Evolutionary conservation across 768 basidiomycete species (phyloP).

Genomic region (Amanita muscaria): DNA sequence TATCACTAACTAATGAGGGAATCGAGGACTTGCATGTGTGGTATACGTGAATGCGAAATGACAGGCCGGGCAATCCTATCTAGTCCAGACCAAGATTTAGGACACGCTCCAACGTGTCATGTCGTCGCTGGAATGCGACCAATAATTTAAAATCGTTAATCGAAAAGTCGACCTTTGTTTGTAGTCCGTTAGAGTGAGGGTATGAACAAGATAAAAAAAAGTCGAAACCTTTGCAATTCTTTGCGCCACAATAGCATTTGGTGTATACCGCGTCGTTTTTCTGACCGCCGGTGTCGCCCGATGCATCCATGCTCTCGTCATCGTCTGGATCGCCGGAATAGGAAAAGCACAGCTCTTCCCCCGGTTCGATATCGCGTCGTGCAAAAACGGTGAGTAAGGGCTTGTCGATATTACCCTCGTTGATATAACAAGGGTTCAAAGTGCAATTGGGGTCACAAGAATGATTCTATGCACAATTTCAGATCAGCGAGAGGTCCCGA

Average conservation of each 20-base stretch:
- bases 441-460: constrained; percentile 82
- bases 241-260: constrained; percentile 42
- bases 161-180: constrained; percentile 4
- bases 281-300: constrained; percentile 6
- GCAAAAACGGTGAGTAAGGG: constrained; percentile 66
- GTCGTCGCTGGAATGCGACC: no score
- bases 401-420: constrained; percentile 64
- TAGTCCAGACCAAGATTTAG: no score
- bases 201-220: not conserved
- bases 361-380: constrained; percentile 46
- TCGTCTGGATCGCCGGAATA: constrained; percentile 41
- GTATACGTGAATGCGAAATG: not conserved
- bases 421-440: constrained; percentile 68
- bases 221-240: constrained; percentile 37
- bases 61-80: no score
- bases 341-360: constrained; percentile 71
- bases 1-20: no score
- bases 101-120: no score
- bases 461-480: constrained; percentile 54
- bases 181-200: not conserved
- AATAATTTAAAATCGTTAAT: no score
- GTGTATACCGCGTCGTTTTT: constrained; percentile 37
- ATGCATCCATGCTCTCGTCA: constrained; percentile 5
- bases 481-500: not conserved
- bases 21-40: not conserved